These are phyloP conservation scores for Dipsacomyces acuminosporus DNA, from an alignment of 371 early-diverging fungal species.

Conservation along the genomic window DNA sequence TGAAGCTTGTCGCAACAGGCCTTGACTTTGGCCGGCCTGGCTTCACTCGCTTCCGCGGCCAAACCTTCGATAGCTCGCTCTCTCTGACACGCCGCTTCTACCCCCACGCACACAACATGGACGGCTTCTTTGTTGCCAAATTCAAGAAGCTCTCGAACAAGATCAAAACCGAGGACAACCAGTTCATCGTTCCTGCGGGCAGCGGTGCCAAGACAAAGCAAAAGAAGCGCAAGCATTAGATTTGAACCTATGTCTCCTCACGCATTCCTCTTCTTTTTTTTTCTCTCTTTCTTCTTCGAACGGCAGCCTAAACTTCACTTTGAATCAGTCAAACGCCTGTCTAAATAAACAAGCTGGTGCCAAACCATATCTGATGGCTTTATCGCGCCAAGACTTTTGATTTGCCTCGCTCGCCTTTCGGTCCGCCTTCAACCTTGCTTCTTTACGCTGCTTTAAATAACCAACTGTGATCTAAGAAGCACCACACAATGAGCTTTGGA, in stretches of 20 bases:
- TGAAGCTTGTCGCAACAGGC: constrained; percentile 84
- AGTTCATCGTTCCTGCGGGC: constrained; percentile 28
- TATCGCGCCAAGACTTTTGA: no score
- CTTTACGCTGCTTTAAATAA: no score
- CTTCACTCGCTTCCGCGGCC: constrained; percentile 83
- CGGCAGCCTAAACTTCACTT: no score
- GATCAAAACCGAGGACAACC: constrained; percentile 24
- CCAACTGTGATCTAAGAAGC: no score
- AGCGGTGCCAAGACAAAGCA: constrained; percentile 39
- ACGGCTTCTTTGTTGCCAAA: constrained; percentile 99
- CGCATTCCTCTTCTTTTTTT: no score
- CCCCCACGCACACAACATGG: constrained; percentile 99
- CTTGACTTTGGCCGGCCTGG: constrained; percentile 93
- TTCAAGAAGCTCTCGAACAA: constrained; percentile 85
- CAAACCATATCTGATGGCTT: no score
- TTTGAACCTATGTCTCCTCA: no score
- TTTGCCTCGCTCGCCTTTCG: no score
- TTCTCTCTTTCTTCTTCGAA: no score
- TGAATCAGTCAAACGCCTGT: no score
- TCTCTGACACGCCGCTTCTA: constrained; percentile 89
- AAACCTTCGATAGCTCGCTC: constrained; percentile 82
- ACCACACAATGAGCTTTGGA: constrained; percentile 46
- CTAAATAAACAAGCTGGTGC: no score
- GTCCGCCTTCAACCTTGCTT: not conserved
- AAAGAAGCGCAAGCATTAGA: constrained; percentile 14